phyloP scores from a whole-genome alignment of 768 basidiomycete genomes.

The Auricularia sp. region DNA sequence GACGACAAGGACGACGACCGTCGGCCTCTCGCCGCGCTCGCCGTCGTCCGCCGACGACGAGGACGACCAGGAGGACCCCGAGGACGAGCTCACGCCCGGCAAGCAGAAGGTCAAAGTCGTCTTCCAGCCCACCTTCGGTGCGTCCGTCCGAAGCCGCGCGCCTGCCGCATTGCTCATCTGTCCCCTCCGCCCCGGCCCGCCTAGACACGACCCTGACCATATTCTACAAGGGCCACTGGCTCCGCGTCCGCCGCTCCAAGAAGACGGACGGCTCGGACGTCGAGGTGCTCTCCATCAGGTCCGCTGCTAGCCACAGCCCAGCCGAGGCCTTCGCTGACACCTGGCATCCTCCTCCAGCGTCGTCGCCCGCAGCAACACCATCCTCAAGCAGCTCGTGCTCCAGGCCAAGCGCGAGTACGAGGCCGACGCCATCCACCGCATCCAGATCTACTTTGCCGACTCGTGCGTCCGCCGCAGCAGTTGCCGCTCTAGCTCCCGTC shows the following conservation, averaged over 20 bases:
- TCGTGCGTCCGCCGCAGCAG: constrained; percentile 21
- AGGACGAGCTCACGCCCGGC: constrained; percentile 30
- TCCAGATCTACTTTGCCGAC: constrained; percentile 86
- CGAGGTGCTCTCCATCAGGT: constrained; percentile 62
- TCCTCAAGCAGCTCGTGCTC: constrained; percentile 80
- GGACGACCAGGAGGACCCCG: constrained; percentile 36
- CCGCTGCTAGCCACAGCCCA: too few relatives aligned
- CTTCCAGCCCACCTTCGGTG: constrained; percentile 67
- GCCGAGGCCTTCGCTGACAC: too few relatives aligned
- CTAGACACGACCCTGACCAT: constrained; percentile 78
- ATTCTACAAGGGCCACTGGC: constrained; percentile 76
- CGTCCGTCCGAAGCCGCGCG: not conserved
- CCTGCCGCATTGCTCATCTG: not conserved
- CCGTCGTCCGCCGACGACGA: constrained; percentile 8
- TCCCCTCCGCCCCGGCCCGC: not conserved
- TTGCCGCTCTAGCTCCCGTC: not conserved
- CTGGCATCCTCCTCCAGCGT: constrained; percentile 35
- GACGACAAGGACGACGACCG: constrained; percentile 62
- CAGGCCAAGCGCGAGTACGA: constrained; percentile 87
- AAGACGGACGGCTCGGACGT: constrained; percentile 60
- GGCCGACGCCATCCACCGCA: constrained; percentile 75
- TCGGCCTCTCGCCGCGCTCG: constrained; percentile 14
- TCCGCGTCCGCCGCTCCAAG: constrained; percentile 59
- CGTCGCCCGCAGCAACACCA: constrained; percentile 71
- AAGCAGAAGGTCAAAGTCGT: constrained; percentile 69